Base-by-base conservation (phyloP, 176 grass and related monocot genomes). In the Carex scoparia region DNA sequence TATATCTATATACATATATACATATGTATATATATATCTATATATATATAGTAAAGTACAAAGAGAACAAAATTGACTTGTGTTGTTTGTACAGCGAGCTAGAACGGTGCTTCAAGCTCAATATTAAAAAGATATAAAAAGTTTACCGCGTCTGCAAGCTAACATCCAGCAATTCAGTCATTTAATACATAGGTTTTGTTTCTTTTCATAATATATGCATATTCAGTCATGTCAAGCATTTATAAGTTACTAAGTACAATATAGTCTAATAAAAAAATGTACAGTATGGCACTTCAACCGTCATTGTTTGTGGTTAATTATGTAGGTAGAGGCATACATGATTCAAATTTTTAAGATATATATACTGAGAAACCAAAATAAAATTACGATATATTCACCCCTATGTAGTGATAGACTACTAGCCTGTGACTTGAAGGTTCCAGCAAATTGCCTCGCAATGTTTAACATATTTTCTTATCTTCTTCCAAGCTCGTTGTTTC, bases 101-200 rank as follows among this genome's bases (percentile, higher is more conserved):
- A 23, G 23, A 23, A 37, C 13, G 38, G 32, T 38, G 23, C 7
- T 48, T 74, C 15, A 51, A 74, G 51, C 0, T 51, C 42, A 28
- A 76, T 19, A 76, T 5, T 23, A 23, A 23, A 23, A 23, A 23
- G 35, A 70, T 14, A 64, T 68, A 18, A 69, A 5, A 23, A 14
- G 49, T 78, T 78, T 57, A 78, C 54, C 74, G 48, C 74, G 74
- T 56, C 72, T 78, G 74, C 74, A 33, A 78, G 74, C 74, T 78
- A 75, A 57, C 49, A 57, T 56, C 27, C 74, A 78, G 74, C 13
- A 57, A 12, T 5, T 32, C 56, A 78, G 33, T 33, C 31, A 33
- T 75, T 6, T 57, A 35, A 51, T 57, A 78, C 28, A 55, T 57
- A 78, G 13, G 4, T 54, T 77, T 77, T 30, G 11, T 55, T 27